These are phyloP conservation scores for Candida buenavistaensis DNA, from an alignment of 1,139 yeast species.

Conservation along the genomic window DNA sequence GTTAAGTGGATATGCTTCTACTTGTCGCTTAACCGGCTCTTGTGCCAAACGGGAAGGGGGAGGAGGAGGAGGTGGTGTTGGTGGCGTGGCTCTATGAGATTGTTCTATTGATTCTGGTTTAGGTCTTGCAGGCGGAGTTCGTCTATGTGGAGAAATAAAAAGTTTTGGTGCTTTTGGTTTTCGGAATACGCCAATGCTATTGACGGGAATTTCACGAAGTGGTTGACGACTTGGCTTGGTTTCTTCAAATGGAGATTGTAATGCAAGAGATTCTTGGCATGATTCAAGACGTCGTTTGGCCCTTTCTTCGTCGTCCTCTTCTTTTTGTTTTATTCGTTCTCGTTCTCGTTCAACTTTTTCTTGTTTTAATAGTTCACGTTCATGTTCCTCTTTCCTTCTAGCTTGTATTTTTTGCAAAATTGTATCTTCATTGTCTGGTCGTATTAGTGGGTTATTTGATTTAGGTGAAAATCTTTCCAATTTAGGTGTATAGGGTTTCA, in stretches of 20 bases:
- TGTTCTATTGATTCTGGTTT: constrained; percentile 1
- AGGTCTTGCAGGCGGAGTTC: constrained; percentile 1
- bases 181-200: constrained; percentile 16
- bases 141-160: neutral
- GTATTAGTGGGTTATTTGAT: constrained; percentile 4
- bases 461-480: constrained; percentile 18
- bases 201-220: constrained; percentile 14
- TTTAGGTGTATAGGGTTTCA: constrained; percentile 16
- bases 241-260: constrained; percentile 14
- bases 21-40: constrained; percentile 4
- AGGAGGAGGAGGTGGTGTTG: constrained; percentile 4
- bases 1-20: constrained; percentile 13
- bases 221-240: constrained; percentile 15
- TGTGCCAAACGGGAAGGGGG: no score
- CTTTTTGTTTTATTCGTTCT: constrained; percentile 2
- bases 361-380: neutral
- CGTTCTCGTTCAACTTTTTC: no score
- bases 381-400: constrained; percentile 1
- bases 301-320: constrained; percentile 4
- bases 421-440: constrained; percentile 25
- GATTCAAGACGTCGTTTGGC: no score
- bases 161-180: constrained; percentile 18
- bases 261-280: neutral
- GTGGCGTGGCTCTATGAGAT: constrained; percentile 7
- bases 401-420: constrained; percentile 27